phyloP scores from a whole-genome alignment of 192 early-diverging fungal genomes.

The Helicostylum pulchrum region DNA sequence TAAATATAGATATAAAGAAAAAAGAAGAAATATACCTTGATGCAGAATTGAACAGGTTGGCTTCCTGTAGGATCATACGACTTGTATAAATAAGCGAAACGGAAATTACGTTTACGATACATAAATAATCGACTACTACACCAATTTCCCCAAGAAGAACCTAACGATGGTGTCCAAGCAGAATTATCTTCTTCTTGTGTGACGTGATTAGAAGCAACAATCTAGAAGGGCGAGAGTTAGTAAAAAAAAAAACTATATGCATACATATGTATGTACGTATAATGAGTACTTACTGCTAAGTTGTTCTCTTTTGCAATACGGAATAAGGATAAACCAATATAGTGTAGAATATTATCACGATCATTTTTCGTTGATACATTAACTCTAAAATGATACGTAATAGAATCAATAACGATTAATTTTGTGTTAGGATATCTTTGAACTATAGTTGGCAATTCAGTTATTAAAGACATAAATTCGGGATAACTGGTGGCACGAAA shows the following conservation, averaged over 20 bases:
- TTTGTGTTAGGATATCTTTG: constrained; percentile 2
- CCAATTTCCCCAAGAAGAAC: constrained; percentile 9
- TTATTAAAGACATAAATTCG: constrained; percentile 8
- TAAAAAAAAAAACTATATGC: background rate
- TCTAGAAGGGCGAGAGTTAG: background rate
- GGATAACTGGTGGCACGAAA: constrained; percentile 14
- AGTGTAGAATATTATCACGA: background rate
- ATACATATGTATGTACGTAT: background rate
- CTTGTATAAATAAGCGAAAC: no score
- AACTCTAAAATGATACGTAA: constrained; percentile 18
- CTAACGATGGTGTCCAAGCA: constrained; percentile 8
- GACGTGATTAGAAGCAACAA: constrained; percentile 18
- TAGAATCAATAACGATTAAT: constrained; percentile 18
- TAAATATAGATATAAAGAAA: no score
- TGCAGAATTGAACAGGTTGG: no score
- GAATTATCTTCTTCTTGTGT: background rate
- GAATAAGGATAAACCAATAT: constrained; percentile 5
- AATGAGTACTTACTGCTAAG: constrained; percentile 8
- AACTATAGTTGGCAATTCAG: constrained; percentile 9
- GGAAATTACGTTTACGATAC: background rate
- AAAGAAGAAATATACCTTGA: no score
- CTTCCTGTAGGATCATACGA: no score
- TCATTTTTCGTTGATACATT: background rate
- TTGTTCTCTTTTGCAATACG: constrained; percentile 6
- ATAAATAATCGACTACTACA: constrained; percentile 9